Percentiles rank a stretch among this genome's conserved stretches.
These are phyloP conservation scores for Metschnikowia cubensis DNA, from an alignment of 805 yeast species.

Conservation along the genomic window DNA sequence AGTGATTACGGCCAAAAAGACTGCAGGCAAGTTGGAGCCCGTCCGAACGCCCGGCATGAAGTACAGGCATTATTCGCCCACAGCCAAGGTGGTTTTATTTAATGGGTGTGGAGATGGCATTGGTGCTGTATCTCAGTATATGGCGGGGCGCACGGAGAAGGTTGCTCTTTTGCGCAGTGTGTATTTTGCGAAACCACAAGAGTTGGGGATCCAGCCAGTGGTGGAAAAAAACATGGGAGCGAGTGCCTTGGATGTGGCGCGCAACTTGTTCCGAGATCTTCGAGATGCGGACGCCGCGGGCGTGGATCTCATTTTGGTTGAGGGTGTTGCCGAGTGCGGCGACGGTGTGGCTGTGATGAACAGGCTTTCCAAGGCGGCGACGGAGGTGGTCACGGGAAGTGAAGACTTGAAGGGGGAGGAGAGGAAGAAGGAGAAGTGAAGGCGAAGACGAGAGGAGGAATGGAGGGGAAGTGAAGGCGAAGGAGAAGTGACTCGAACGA, in stretches of 20 bases:
- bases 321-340: slow-evolving; percentile 68
- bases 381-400: slow-evolving; percentile 33
- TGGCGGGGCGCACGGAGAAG: slow-evolving; percentile 22
- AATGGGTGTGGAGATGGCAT: slow-evolving; percentile 45
- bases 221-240: slow-evolving; percentile 41
- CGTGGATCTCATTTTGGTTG: slow-evolving; percentile 75
- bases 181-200: slow-evolving; percentile 26
- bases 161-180: slow-evolving; percentile 52
- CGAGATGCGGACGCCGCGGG: slow-evolving; percentile 70
- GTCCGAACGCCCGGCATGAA: slow-evolving; percentile 98
- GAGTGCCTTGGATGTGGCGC: slow-evolving; percentile 60
- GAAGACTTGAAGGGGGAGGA: neutral
- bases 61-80: slow-evolving; percentile 91
- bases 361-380: slow-evolving; percentile 79
- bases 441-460: too few relatives aligned
- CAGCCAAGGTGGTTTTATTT: slow-evolving; percentile 73
- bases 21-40: slow-evolving; percentile 60
- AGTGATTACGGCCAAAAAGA: slow-evolving; percentile 59
- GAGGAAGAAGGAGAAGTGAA: too few relatives aligned
- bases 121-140: slow-evolving; percentile 27
- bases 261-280: slow-evolving; percentile 65
- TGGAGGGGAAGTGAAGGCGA: too few relatives aligned
- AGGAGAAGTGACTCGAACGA: too few relatives aligned
- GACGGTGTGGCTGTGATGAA: slow-evolving; percentile 97
- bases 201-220: slow-evolving; percentile 13